phyloP scores from a whole-genome alignment of 2,329 filamentous ascomycete species.

The Neonectria sp. region DNA sequence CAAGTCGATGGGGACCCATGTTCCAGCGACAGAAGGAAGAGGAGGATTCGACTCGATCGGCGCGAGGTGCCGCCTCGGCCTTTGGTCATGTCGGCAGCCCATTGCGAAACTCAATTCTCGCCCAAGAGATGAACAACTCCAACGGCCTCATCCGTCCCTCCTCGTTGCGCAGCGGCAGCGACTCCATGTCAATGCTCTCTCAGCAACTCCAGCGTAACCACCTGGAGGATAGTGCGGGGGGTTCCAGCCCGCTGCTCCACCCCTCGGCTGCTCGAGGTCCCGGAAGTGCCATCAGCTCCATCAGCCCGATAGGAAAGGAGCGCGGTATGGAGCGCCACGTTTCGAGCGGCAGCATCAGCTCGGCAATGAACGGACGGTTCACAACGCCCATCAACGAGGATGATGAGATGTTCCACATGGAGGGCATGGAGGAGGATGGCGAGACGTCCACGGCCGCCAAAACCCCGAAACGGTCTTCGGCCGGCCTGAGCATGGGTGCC shows the following conservation, averaged over 20 bases:
- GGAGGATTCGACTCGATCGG: conserved; percentile 61
- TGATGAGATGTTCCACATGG: conserved; percentile 74
- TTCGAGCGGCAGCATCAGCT: conserved; percentile 72
- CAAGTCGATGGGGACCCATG: conserved; percentile 73
- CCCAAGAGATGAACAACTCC: conserved; percentile 64
- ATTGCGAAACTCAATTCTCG: conserved; percentile 74
- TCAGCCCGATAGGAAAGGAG: conserved; percentile 58
- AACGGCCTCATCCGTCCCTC: conserved; percentile 59
- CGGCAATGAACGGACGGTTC: conserved; percentile 69
- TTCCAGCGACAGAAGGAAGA: conserved; percentile 74
- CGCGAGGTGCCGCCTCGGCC: conserved; percentile 61
- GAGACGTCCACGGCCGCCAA: conserved; percentile 62
- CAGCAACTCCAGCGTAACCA: conserved; percentile 75
- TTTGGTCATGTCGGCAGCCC: conserved; percentile 79
- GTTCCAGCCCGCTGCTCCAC: conserved; percentile 65
- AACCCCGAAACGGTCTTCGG: conserved; percentile 65
- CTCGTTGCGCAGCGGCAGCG: conserved; percentile 59
- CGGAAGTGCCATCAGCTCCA: conserved; percentile 56
- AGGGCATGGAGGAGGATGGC: conserved; percentile 74
- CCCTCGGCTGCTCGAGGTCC: conserved; percentile 60
- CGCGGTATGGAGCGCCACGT: conserved; percentile 70
- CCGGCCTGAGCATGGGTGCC: conserved; percentile 56
- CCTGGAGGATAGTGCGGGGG: conserved; percentile 63
- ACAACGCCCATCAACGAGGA: conserved; percentile 78
- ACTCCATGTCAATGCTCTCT: conserved; percentile 71